Conservation (phyloP, 192 early-diverging fungal genomes). For the Polychytrium aggregatum region DNA sequence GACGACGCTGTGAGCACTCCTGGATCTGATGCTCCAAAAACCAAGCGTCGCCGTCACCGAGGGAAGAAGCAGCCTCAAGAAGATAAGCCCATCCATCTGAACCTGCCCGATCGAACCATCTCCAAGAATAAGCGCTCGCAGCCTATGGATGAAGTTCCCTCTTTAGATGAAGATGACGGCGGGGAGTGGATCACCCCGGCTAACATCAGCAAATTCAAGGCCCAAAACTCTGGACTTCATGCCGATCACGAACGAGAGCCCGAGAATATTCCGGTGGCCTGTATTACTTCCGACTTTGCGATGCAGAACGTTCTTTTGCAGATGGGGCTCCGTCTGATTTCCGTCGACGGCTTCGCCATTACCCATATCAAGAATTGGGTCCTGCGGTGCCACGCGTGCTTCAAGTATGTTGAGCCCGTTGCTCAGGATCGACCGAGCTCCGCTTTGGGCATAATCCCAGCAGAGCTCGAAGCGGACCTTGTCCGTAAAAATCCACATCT, state of each 20-base stretch:
- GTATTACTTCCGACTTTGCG: conserved; percentile 85
- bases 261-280: conserved; percentile 58
- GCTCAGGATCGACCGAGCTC: background rate
- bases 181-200: conserved; percentile 86
- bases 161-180: conserved; percentile 38
- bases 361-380: conserved; percentile 74
- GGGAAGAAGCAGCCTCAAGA: too few species aligned
- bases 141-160: too few species aligned
- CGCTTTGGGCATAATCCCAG: too few species aligned
- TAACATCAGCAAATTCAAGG: conserved; percentile 67
- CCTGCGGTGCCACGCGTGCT: conserved; percentile 90
- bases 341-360: conserved; percentile 71
- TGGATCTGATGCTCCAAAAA: too few species aligned
- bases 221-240: conserved; percentile 10
- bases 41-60: too few species aligned
- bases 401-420: conserved; percentile 53
- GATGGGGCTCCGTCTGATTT: conserved; percentile 78
- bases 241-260: conserved; percentile 7
- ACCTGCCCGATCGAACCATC: too few species aligned
- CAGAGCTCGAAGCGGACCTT: too few species aligned
- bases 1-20: too few species aligned
- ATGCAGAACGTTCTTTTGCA: conserved; percentile 96
- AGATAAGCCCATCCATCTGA: too few species aligned
- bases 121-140: too few species aligned
- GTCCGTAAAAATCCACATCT: too few species aligned